Percentiles rank a stretch among this genome's conserved stretches.
These are phyloP conservation scores for Rhododendron henanense DNA, from an alignment of 148 eudicot genomes.

Conservation along the genomic window DNA sequence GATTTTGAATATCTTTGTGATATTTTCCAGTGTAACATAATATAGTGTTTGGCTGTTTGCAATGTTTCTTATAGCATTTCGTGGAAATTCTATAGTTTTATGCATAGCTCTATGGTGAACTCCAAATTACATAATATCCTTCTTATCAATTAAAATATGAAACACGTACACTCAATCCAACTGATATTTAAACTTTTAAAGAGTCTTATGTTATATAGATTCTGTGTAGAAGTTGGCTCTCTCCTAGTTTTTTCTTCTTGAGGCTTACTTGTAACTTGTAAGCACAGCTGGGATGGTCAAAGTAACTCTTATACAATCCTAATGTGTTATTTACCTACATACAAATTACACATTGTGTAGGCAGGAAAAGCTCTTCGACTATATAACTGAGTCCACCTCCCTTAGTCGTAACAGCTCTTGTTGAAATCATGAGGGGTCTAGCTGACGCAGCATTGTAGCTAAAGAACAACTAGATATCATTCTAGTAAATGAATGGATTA, in stretches of 20 bases:
- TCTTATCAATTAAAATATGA: too few species aligned
- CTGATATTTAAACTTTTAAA: not conserved
- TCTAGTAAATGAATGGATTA: not conserved
- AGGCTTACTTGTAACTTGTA: not conserved
- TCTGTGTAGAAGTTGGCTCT: not conserved
- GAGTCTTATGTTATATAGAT: not conserved
- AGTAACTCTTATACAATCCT: not conserved
- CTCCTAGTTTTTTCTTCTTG: not conserved
- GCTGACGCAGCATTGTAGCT: not conserved
- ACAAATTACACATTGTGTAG: not conserved
- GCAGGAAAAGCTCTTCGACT: not conserved
- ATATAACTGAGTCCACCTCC: not conserved
- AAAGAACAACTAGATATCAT: not conserved
- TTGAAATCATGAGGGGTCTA: not conserved
- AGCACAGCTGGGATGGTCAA: not conserved
- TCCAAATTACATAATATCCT: not conserved
- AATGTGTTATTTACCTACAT: too few species aligned
- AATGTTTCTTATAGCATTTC: not conserved
- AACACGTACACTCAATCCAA: not conserved
- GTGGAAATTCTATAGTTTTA: not conserved
- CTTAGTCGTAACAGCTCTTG: not conserved
- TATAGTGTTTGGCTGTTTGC: not conserved
- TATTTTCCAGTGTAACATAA: not conserved
- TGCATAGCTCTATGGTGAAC: not conserved
- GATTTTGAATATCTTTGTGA: not conserved